Conservation (phyloP, 257 asterid species). For the Solanum dulcamara region DNA sequence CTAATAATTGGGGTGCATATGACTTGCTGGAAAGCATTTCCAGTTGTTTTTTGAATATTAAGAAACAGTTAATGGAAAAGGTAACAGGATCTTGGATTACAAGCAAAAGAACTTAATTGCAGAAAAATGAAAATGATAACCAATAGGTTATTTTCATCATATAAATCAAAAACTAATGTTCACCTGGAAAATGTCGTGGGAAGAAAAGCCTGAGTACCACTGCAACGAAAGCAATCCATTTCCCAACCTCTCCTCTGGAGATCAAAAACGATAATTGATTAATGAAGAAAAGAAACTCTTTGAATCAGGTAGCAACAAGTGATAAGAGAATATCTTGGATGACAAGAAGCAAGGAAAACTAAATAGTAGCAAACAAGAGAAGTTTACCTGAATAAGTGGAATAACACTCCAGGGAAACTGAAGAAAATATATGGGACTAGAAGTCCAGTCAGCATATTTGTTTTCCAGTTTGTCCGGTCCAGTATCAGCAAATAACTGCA, state of each 20-base stretch:
- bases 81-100: background rate
- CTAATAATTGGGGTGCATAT: background rate
- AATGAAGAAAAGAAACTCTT: background rate
- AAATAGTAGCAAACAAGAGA: background rate
- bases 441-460: slow-evolving; percentile 37
- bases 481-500: slow-evolving; percentile 21
- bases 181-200: slow-evolving; percentile 93
- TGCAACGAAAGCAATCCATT: slow-evolving; percentile 76
- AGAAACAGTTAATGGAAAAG: background rate
- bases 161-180: background rate
- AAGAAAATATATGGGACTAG: slow-evolving; percentile 23
- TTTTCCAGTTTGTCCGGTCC: slow-evolving; percentile 39
- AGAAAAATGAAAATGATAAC: background rate
- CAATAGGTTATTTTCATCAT: background rate
- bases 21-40: background rate
- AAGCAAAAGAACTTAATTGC: background rate
- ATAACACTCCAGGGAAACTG: slow-evolving; percentile 12
- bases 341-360: background rate
- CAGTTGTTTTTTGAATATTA: background rate
- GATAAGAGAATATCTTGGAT: background rate
- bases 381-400: slow-evolving; percentile 47
- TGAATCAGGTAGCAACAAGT: background rate
- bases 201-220: slow-evolving; percentile 89
- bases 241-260: slow-evolving; percentile 82
- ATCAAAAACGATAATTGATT: background rate